Conservation (phyloP, 2,329 filamentous ascomycete species). For the Coniella vitis region DNA sequence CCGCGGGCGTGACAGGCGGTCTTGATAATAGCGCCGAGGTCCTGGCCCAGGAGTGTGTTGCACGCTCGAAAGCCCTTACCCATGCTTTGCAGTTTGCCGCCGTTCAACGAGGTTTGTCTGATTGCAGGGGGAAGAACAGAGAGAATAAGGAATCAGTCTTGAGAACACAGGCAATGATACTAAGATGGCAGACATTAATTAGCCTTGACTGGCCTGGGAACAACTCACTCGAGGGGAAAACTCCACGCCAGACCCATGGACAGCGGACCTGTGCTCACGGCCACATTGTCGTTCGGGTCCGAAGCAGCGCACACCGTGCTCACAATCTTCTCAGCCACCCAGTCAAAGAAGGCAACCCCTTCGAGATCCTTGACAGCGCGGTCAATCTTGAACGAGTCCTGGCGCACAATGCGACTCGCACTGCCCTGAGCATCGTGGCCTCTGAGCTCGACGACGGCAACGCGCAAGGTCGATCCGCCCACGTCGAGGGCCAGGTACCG, state of each 20-base stretch:
- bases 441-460: slow-evolving; percentile 55
- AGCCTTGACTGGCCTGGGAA: no score
- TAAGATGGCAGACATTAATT: not conserved
- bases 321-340: slow-evolving; percentile 57
- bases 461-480: slow-evolving; percentile 61
- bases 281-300: slow-evolving; percentile 28
- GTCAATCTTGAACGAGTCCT: slow-evolving; percentile 50
- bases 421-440: slow-evolving; percentile 34
- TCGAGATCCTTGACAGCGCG: slow-evolving; percentile 48
- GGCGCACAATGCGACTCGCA: slow-evolving; percentile 46
- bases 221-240: slow-evolving; percentile 60
- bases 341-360: slow-evolving; percentile 58
- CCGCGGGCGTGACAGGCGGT: slow-evolving; percentile 43
- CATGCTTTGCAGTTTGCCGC: slow-evolving; percentile 55
- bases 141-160: not conserved
- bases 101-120: slow-evolving; percentile 58
- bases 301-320: slow-evolving; percentile 46
- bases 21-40: slow-evolving; percentile 53
- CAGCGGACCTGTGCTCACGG: slow-evolving; percentile 32
- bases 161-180: not conserved
- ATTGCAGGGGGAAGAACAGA: not conserved
- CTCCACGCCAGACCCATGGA: slow-evolving; percentile 61
- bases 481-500: slow-evolving; percentile 59
- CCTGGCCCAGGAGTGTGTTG: slow-evolving; percentile 49
- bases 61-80: slow-evolving; percentile 60